Conservation (phyloP, 352 stramenopile species). For the Phytophthora litchii region DNA sequence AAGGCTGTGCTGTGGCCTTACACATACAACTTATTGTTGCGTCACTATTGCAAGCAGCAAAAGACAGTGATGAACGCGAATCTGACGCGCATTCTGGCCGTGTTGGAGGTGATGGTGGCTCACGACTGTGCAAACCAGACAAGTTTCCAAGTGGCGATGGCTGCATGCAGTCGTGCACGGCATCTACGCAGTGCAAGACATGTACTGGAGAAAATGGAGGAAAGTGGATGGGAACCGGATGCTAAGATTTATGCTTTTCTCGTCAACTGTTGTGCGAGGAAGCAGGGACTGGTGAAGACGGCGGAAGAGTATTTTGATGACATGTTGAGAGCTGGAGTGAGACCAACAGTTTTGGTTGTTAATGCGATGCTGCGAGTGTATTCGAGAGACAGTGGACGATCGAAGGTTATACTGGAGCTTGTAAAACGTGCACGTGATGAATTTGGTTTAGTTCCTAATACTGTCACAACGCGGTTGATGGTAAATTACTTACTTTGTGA, state of each 20-base stretch:
- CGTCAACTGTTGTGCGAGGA: constrained; percentile 70
- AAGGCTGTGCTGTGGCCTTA: constrained; percentile 41
- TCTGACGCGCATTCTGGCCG: constrained; percentile 44
- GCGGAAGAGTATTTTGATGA: constrained; percentile 56
- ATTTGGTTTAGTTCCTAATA: constrained; percentile 46
- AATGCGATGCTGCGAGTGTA: constrained; percentile 78
- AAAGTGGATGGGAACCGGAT: constrained; percentile 28
- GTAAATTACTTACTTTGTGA: constrained; percentile 53
- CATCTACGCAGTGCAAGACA: constrained; percentile 42
- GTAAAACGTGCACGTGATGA: constrained; percentile 37
- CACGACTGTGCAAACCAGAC: constrained; percentile 43
- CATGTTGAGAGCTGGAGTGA: constrained; percentile 42
- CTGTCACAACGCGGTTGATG: constrained; percentile 51
- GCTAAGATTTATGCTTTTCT: constrained; percentile 60
- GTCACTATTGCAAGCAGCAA: constrained; percentile 46
- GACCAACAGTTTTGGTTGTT: constrained; percentile 49
- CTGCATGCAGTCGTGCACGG: constrained; percentile 57
- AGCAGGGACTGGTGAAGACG: constrained; percentile 33
- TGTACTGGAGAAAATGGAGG: constrained; percentile 57
- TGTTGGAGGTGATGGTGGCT: constrained; percentile 60
- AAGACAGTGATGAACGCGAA: constrained; percentile 37
- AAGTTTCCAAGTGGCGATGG: constrained; percentile 77
- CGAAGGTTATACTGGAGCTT: constrained; percentile 38
- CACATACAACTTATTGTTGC: constrained; percentile 69
- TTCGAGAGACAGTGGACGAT: constrained; percentile 37